Percentiles rank a stretch among this genome's conserved stretches.
Conservation (phyloP, 1,284 basidiomycete genomes). For the Ustanciosporium gigantosporum region DNA sequence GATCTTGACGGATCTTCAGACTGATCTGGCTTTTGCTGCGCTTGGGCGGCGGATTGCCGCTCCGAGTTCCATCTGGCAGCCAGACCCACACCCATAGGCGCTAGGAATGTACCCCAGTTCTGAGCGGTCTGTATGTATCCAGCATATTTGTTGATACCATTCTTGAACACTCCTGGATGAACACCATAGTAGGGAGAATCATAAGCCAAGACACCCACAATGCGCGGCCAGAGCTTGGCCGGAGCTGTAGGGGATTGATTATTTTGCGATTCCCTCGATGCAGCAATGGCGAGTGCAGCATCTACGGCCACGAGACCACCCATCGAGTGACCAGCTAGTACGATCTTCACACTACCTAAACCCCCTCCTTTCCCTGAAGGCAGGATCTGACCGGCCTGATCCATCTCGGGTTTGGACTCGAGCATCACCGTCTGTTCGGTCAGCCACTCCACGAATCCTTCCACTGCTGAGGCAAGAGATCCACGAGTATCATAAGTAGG, state of each 20-base stretch:
- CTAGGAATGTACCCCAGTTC: slow-evolving; percentile 63
- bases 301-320: slow-evolving; percentile 73
- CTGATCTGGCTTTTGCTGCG: too few species aligned
- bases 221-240: slow-evolving; percentile 78
- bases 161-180: slow-evolving; percentile 83
- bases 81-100: slow-evolving; percentile 64
- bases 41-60: slow-evolving; percentile 5
- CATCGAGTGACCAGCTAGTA: slow-evolving; percentile 81
- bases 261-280: slow-evolving; percentile 11
- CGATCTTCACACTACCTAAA: slow-evolving; percentile 66
- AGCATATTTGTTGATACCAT: slow-evolving; percentile 76
- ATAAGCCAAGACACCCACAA: slow-evolving; percentile 79
- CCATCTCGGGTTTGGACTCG: slow-evolving; percentile 65
- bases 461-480: slow-evolving; percentile 42
- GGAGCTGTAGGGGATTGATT: slow-evolving; percentile 9
- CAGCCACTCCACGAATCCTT: slow-evolving; percentile 33
- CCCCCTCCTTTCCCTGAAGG: slow-evolving; percentile 39
- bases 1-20: neutral
- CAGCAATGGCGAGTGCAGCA: slow-evolving; percentile 66
- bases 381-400: slow-evolving; percentile 16
- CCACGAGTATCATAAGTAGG: slow-evolving; percentile 80
- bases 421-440: slow-evolving; percentile 79
- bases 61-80: slow-evolving; percentile 62
- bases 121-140: slow-evolving; percentile 74
- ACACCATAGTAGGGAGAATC: slow-evolving; percentile 73